Evolutionary conservation across 768 basidiomycete species (phyloP), one percentile per base, ranked within the genome.

Genomic region (Xerocomellus intermedius): DNA sequence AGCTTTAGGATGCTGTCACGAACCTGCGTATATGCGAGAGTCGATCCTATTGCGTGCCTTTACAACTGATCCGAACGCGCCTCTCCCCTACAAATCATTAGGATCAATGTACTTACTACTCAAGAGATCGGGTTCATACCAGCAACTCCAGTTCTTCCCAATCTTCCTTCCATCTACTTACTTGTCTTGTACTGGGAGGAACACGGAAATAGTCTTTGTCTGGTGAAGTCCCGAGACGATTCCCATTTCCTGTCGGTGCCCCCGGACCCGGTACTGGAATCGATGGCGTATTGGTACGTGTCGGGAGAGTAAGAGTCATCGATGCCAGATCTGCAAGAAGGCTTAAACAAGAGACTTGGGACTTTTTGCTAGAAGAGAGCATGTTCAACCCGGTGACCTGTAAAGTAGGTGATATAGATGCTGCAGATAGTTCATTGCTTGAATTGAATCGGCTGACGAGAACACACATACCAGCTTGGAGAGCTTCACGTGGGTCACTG

Each of bases 1-100:
- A 33, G 22, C 21, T 24, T 12, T 6, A 8, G 36, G 16, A 38
- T 5, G 16, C 2, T 21, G 16, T 33, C 21, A 74, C 78, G 10
- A 50, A 85, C 87, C 86, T 13, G 90, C 91, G 66, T 94, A 94
- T 52, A 92, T 89, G 22, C 89, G 79, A 12, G 78, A 81, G 66
- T 97, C 94, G 21, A 95, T 85, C 75, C 85, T 90, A 64, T 96
- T 94, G 43, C 87, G 79, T 3, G 94, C 94, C 68, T 97, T 97
- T 30, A 97, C 93, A 0, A 97, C 94, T n/a, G 91, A 90, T 0
- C 94, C 94, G 69, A 93, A 96, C 0, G 83, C 92, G 0, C 94
- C 94, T 66, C 87, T 87, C 0, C 94, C 94, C 89, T 93, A 57
- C 2, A 35, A 12, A 28, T 41, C 8, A 26, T 42, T 12, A 50